Evolutionary conservation across 2,329 filamentous ascomycete species (phyloP).

Genomic region (Epicoccum nigrum): DNA sequence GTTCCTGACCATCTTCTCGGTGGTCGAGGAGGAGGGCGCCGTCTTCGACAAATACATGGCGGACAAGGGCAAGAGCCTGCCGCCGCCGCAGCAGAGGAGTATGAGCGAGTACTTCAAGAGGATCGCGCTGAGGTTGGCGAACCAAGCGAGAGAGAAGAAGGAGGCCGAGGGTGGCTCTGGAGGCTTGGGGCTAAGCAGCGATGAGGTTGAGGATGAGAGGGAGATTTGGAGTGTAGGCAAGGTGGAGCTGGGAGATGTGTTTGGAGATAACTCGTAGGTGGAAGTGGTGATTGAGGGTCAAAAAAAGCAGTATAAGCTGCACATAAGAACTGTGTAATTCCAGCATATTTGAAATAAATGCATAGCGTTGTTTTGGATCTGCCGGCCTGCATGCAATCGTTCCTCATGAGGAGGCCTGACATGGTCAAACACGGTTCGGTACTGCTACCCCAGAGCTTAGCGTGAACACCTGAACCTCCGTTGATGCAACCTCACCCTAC

Average conservation of each 20-base stretch:
- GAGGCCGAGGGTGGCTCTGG: constrained; percentile 91
- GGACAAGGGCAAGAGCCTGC: constrained; percentile 67
- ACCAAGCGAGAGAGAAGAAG: constrained; percentile 83
- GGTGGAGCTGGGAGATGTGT: constrained; percentile 74
- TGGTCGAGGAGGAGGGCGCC: constrained; percentile 82
- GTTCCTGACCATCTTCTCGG: constrained; percentile 87
- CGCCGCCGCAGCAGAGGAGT: constrained; percentile 77
- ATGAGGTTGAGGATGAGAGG: constrained; percentile 91
- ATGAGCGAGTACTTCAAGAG: constrained; percentile 98
- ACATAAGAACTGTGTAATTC: not conserved
- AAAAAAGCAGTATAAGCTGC: constrained; percentile 18
- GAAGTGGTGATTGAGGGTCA: not conserved
- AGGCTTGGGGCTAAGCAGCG: constrained; percentile 82
- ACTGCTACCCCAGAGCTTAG: constrained; percentile 19
- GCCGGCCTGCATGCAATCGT: too few species aligned
- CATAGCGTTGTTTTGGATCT: constrained; percentile 7
- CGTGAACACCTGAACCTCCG: constrained; percentile 30
- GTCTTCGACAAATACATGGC: constrained; percentile 92
- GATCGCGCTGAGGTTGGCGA: constrained; percentile 82
- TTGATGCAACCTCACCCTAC: constrained; percentile 34
- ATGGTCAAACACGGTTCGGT: constrained; percentile 1
- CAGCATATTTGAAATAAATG: constrained; percentile 11
- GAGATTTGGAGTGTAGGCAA: constrained; percentile 96
- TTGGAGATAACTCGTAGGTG: constrained; percentile 29
- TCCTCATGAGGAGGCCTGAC: not conserved